A percentile compares a stretch with the other conserved stretches of the same genome.
Conservation (phyloP, 2,329 filamentous ascomycete species). For the Sphaerulina musiva region DNA sequence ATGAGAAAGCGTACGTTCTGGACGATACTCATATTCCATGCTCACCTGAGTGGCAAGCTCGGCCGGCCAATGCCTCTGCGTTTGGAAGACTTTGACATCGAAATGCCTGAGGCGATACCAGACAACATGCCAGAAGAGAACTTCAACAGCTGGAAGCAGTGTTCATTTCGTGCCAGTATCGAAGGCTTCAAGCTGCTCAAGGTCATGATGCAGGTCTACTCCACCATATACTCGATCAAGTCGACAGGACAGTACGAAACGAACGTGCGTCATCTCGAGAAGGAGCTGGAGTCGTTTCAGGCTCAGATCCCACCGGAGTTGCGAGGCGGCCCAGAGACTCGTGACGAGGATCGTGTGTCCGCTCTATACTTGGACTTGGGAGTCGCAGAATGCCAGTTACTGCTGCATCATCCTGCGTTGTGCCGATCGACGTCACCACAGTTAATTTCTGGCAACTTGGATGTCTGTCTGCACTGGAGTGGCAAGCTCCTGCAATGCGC, state of each 20-base stretch:
- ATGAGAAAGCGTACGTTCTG: constrained; percentile 75
- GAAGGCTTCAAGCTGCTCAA: constrained; percentile 59
- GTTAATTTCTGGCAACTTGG: constrained; percentile 50
- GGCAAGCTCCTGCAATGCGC: constrained; percentile 58
- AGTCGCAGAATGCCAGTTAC: constrained; percentile 45
- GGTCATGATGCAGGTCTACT: constrained; percentile 66
- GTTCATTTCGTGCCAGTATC: constrained; percentile 61
- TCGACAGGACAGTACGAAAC: constrained; percentile 51
- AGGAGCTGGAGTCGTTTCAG: constrained; percentile 56
- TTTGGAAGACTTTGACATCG: constrained; percentile 69
- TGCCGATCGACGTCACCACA: constrained; percentile 50
- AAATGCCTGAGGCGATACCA: constrained; percentile 63
- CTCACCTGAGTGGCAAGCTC: constrained; percentile 66
- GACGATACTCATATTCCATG: constrained; percentile 59
- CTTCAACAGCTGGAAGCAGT: constrained; percentile 46
- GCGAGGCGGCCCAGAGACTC: constrained; percentile 41
- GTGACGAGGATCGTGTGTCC: constrained; percentile 45
- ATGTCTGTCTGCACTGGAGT: constrained; percentile 59
- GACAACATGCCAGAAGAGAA: constrained; percentile 64
- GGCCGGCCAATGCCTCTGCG: constrained; percentile 70
- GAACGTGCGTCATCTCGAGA: constrained; percentile 59
- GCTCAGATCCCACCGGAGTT: constrained; percentile 59
- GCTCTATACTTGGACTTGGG: constrained; percentile 46
- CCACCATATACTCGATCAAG: constrained; percentile 66
- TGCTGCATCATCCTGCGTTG: constrained; percentile 49